Base-by-base conservation (phyloP, 345 rosid species). In the Anastatica hierochuntica region DNA sequence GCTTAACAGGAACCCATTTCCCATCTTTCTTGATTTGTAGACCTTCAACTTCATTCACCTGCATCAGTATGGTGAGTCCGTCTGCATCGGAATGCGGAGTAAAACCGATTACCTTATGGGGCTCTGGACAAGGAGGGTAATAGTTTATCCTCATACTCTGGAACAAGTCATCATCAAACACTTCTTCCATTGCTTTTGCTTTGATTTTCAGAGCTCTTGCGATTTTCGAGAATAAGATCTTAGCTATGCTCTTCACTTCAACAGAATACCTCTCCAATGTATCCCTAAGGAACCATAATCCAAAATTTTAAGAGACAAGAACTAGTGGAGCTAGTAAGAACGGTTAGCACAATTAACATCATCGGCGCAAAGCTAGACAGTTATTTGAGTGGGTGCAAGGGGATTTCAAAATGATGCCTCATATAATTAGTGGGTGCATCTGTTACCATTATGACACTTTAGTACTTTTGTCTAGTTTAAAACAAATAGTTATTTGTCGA, bases 41-140 rank as follows among this genome's bases (percentile, higher is more conserved):
- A 10, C 87, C 86, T 6, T 74, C 53, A 6, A 76, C 69, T 5
- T 75, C 72, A 38, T 63, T 51, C 23, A 77, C 48, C 45, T 77
- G 80, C 59, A 76, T 56, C 9, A 80, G 73, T 46, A 83, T 12
- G 49, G 84, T 83, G 66, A 83, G 52, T 17, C 80, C 82, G 0
- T 42, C 46, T 0, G 75, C 43, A 24, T 80, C 84, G 0, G 79
- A 80, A 67, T 83, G 87, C 2, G 84, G 63, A 7, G 65, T 61
- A 10, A 78, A 26, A 19, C 90, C 84, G 0, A 74, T 64, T 14
- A 72, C 68, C 2, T 47, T 45, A 15, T 80, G 75, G 1, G 90
- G 87, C 13, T 76, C 63, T 0, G 92, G 92, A 49, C 87, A 83
- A 2, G 79, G 78, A 0, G 92, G 87, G 34, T 78, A 83, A 58